These are phyloP conservation scores for Escovopsis sp. DNA, from an alignment of 2,329 filamentous ascomycete species.

Conservation along the genomic window DNA sequence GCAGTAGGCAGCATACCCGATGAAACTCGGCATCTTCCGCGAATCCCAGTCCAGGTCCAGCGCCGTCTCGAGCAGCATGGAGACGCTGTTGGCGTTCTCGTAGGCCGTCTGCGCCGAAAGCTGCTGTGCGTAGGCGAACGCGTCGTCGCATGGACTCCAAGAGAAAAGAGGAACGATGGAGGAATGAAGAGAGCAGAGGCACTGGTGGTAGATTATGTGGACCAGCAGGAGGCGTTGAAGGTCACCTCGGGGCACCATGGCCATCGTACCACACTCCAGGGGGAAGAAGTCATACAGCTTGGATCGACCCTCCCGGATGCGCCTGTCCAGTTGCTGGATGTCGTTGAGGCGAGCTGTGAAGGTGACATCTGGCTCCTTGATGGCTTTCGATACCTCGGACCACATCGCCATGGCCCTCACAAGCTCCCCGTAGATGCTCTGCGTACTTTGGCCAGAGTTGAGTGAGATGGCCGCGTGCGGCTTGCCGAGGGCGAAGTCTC, in stretches of 20 bases:
- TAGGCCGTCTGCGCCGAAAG: constrained; percentile 10
- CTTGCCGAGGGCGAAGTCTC: neutral
- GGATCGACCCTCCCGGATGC: neutral
- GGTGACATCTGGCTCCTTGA: neutral
- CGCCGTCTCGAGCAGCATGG: constrained; percentile 3
- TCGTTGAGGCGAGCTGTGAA: neutral
- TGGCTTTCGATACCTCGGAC: neutral
- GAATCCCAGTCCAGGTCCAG: neutral
- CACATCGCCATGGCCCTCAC: constrained; percentile 1
- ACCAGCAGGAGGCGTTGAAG: neutral
- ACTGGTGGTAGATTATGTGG: constrained; percentile 9
- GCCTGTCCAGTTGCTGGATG: constrained; percentile 1
- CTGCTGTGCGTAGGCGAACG: constrained; percentile 6
- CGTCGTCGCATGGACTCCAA: constrained; percentile 5
- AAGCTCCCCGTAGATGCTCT: constrained; percentile 1
- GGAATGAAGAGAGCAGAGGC: constrained; percentile 9
- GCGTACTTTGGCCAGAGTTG: neutral
- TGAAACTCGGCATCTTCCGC: constrained; percentile 7
- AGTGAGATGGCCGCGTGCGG: neutral
- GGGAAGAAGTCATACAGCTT: neutral
- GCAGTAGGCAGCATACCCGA: constrained; percentile 10
- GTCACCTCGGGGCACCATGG: neutral
- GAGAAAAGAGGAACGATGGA: constrained; percentile 11
- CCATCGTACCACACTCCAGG: neutral
- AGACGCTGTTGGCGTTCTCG: constrained; percentile 8